These are phyloP conservation scores for Coccomyxa subellipsoidea DNA, from an alignment of 163 green algal genomes.

Conservation along the genomic window DNA sequence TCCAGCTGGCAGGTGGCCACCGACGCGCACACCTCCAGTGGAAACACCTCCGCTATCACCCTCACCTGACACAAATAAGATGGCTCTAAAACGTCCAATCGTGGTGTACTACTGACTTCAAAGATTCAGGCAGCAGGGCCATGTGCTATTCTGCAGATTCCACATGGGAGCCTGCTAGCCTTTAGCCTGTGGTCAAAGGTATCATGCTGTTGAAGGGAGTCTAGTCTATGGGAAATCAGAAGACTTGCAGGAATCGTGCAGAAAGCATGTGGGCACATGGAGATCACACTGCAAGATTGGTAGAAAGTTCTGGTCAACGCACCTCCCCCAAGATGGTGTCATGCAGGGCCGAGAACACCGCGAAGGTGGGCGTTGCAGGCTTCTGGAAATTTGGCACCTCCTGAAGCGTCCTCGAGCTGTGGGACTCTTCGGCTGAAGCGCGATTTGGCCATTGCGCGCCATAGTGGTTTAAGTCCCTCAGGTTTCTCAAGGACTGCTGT, in stretches of 20 bases:
- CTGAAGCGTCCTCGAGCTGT: background rate
- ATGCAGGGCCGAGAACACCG: background rate
- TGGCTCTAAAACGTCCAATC: no score
- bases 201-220: no score
- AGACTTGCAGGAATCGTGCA: no score
- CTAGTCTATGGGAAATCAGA: no score
- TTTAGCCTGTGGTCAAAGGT: no score
- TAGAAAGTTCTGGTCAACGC: no score
- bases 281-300: no score
- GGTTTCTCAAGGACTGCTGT: background rate
- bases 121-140: no score
- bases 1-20: constrained; percentile 7
- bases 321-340: background rate
- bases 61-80: background rate
- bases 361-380: background rate
- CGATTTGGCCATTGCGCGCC: background rate
- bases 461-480: background rate
- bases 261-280: no score
- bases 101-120: no score
- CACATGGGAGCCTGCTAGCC: no score
- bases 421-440: background rate
- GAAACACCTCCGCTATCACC: background rate
- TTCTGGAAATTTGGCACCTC: background rate
- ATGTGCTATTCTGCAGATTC: no score
- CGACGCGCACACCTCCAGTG: background rate